Base-by-base conservation (phyloP, 2,329 filamentous ascomycete genomes). In the Penicillium fuscoglaucum region DNA sequence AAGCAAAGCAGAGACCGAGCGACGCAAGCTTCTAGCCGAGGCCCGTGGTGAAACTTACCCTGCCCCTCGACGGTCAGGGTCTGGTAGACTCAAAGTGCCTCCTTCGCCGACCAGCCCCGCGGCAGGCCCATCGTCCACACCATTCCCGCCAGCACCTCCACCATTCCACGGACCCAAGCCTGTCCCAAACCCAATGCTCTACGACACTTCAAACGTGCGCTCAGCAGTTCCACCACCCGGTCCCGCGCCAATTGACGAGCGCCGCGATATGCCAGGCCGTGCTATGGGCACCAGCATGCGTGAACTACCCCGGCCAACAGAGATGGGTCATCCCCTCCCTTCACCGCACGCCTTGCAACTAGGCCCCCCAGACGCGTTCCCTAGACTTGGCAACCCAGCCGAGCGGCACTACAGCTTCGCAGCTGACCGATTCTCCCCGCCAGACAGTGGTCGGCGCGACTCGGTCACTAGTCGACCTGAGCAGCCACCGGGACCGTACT, bases 1-100 rank as follows among this genome's bases (percentile, higher is more conserved):
- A 58, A 78, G 70, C 60, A 78, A 78, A 66, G 69, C 68, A 35
- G 76, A 78, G 59, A 68, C 72, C 4, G 75, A 77, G 59, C 70
- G 74, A 48, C 75, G 75, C 35, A 75, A 68, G 58, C 67, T 70
- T 26, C 69, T 67, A 45, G 74, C 75, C 40, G 73, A 76, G 61
- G 71, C 74, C 37, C 72, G 70, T 33, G 75, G 75, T 17, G 74
- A 77, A 61, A 65, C 65, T 17, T 78, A 76, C 58, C 74, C 74
- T n/a, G 68, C 72, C 15, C 66, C 72, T 10, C 67, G 72, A 33
- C 61, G 71, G 28, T 62, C 65, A 10, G 62, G 61, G 15, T 66
- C 66, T 13, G 61, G 60, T 24, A 72, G 68, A 60, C 52, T 63
- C 17, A 74, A 72, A 52, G 60, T 62, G 13, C 63, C 68, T 15